Conservation (phyloP, 176 grass and related monocot genomes). For the Elaeis guineensis region DNA sequence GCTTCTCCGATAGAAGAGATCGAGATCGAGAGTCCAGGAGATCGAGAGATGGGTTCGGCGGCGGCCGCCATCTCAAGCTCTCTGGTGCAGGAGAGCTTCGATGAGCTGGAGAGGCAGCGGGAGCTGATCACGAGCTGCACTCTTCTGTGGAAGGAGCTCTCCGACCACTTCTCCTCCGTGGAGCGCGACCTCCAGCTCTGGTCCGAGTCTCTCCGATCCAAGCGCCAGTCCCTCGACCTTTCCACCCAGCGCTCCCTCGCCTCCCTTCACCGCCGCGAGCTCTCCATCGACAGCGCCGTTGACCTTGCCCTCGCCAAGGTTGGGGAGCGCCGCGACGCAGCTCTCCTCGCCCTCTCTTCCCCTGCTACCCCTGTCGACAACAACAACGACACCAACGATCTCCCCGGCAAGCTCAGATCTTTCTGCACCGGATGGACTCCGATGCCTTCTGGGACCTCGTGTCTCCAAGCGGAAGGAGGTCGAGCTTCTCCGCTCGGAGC, state of each 20-base stretch:
- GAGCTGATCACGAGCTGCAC: conserved; percentile 66
- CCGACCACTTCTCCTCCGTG: conserved; percentile 51
- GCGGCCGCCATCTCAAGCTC: conserved; percentile 13
- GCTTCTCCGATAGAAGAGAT: not conserved
- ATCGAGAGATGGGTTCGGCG: conserved; percentile 25
- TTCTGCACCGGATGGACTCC: conserved; percentile 62
- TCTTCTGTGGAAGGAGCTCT: conserved; percentile 63
- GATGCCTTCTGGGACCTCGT: conserved; percentile 48
- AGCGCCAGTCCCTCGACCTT: conserved; percentile 39
- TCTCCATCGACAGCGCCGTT: conserved; percentile 51
- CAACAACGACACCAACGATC: not conserved
- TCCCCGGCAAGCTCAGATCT: conserved; percentile 37
- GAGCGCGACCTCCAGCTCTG: conserved; percentile 51
- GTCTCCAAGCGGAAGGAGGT: conserved; percentile 61
- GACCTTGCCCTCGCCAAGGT: conserved; percentile 37
- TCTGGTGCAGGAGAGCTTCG: conserved; percentile 52
- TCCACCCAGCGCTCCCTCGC: conserved; percentile 39
- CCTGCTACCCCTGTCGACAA: not conserved
- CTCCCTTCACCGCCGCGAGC: conserved; percentile 41
- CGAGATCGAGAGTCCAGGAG: not conserved
- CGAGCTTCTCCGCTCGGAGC: conserved; percentile 46
- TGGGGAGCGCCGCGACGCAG: conserved; percentile 23
- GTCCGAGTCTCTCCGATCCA: conserved; percentile 50
- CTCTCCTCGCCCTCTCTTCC: not conserved
- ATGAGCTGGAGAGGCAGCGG: conserved; percentile 69